Base-by-base conservation (phyloP, 371 early-diverging fungal genomes). In the Rhizopus delemar region DNA sequence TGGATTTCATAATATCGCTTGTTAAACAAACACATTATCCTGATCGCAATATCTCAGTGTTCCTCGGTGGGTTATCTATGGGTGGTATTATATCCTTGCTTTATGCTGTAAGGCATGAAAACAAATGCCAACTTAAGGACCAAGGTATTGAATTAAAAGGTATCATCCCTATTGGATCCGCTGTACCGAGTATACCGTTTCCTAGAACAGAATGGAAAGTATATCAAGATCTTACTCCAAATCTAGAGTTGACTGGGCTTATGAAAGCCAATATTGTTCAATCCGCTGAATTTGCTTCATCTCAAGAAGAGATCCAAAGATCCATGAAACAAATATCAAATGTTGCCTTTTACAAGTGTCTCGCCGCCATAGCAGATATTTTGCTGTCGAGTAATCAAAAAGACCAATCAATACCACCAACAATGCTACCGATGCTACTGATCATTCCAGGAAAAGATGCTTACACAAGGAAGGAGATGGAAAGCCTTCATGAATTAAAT, bases 11-110 rank as follows among this genome's bases (percentile, higher is more conserved):
- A 9, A 32, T 78, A 1, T 8, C 22, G 12, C 53, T 68, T 46
- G 46, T 66, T 12, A 62, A 62, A 48, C 13, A 48, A 11, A 15
- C 46, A n/a, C 9, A 57, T 32, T 50, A 68, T 51, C 35, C 53
- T n/a, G 29, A 35, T 39, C 11, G 11, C 13, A 5, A 9, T 8
- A 51, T 66, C 13, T 46, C 55, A 0, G 12, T 75, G 4, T 57
- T 72, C 13, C 5, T 75, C 2, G 74, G 69, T 8, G 79, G 79
- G 1, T 33, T 78, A 2, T 78, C 76, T 0, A 73, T 78, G 76
- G 79, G 79, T 35, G 69, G 74, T 7, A 63, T 78, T 46, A 43
- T 74, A 2, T 65, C 68, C 4, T 65, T 75, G 49, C 28, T 67
- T 12, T 60, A 8, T 65, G 67, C 52, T 34, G 31, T 50, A 28